Conservation (phyloP, 257 asterid species). For the Capsicum chinense region DNA sequence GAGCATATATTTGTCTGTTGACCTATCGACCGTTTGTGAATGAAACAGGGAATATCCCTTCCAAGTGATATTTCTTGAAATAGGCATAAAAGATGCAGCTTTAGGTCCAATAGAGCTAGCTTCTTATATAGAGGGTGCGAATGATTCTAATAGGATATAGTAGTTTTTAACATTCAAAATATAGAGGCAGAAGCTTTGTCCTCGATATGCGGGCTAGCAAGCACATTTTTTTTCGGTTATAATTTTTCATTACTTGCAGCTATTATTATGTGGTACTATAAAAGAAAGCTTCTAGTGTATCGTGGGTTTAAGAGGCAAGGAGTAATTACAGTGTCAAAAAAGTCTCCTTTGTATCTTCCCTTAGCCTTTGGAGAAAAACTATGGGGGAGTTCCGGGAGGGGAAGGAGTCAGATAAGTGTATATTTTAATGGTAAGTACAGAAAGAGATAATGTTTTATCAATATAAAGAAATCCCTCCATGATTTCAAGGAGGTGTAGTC, state of each 20-base stretch:
- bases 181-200: background rate
- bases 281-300: background rate
- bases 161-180: background rate
- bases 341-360: background rate
- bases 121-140: background rate
- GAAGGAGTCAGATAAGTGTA: background rate
- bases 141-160: background rate
- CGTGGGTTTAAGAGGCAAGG: background rate
- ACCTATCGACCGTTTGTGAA: background rate
- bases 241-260: background rate
- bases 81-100: background rate
- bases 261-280: background rate
- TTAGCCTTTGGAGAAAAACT: background rate
- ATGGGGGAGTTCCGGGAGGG: background rate
- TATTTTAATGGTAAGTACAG: background rate
- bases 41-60: slow-evolving; percentile 9
- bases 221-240: background rate
- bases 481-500: background rate
- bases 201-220: background rate
- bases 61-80: too few relatives aligned
- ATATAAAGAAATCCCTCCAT: background rate
- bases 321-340: background rate
- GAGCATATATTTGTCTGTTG: background rate
- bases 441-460: background rate
- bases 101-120: background rate